These are phyloP conservation scores for Scortechinia acanthostroma DNA, from an alignment of 2,329 filamentous ascomycete species.

Conservation along the genomic window DNA sequence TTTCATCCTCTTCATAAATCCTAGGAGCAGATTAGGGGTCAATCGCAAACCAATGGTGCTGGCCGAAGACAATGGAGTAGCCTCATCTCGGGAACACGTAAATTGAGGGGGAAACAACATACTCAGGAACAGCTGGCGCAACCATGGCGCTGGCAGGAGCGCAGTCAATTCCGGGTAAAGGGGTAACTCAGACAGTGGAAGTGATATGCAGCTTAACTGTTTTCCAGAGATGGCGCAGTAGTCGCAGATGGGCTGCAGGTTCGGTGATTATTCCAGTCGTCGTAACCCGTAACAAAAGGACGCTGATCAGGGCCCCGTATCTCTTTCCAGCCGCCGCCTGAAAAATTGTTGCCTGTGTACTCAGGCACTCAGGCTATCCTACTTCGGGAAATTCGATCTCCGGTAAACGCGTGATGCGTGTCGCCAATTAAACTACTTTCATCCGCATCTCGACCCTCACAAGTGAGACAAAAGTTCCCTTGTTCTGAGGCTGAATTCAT, in stretches of 20 bases:
- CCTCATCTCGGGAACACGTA: slow-evolving; percentile 7
- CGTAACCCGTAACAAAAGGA: too few species aligned
- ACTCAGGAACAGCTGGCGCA: slow-evolving; percentile 72
- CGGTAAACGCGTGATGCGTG: not conserved
- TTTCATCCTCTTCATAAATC: slow-evolving; percentile 62
- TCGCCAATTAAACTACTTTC: too few species aligned
- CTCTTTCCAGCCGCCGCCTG: too few species aligned
- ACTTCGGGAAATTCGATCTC: slow-evolving; percentile 1
- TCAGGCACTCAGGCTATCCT: not conserved
- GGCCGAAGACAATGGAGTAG: not conserved
- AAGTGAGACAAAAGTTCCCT: not conserved
- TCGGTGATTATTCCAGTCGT: too few species aligned
- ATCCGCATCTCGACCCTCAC: not conserved
- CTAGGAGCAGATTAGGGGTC: not conserved
- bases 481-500: too few species aligned
- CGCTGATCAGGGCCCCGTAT: too few species aligned
- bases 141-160: slow-evolving; percentile 43
- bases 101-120: slow-evolving; percentile 21
- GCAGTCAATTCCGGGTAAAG: not conserved
- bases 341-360: too few species aligned
- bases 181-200: slow-evolving; percentile 2
- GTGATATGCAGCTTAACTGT: too few species aligned
- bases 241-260: too few species aligned
- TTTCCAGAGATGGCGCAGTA: not conserved
- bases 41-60: not conserved